Base-by-base conservation (phyloP, 2,329 filamentous ascomycete species). In the Colletotrichum tamarilloi region DNA sequence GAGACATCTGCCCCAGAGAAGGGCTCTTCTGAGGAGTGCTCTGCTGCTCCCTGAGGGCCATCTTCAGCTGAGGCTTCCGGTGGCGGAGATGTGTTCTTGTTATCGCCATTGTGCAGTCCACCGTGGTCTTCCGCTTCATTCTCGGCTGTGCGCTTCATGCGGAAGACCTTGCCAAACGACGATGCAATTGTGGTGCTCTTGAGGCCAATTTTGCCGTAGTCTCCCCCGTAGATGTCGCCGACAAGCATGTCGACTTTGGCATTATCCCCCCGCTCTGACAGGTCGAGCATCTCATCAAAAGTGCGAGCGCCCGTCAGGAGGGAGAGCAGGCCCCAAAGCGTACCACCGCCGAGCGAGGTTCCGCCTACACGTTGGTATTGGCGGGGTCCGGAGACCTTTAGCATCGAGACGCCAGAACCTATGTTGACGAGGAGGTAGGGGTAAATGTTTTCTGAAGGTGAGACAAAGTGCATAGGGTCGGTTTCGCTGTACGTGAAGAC, bases 381-480 rank as follows among this genome's bases (percentile, higher is more conserved):
- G 67, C 93, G 90, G 0, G 95, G 95, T 0, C 95, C 96, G 0
- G 94, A 97, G 8, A 99, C 97, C 81, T 98, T 98, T 83, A 99
- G 93, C 90, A 99, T 97, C 55, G 93, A 97, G 5, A 99, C 97
- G 64, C 97, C 97, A 8, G 95, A 98, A 58, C 97, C 97, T 77
- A 99, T 99, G 84, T 99, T 99, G 79, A 99, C 97, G 35, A 99
- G 91, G 56, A 99, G 91, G 81, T 99, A 99, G 2, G 97, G 97
- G 81, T 99, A 98, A 73, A 98, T 95, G 77, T 86, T 85, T 77
- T 96, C 92, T n/a, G 91, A 87, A 1, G 95, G 91, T 74, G 92
- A 90, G 76, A 93, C 91, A 80, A 98, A 98, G 79, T 94, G 91
- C 93, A 98, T 97, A 5, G 95, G 95, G 77, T 97, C 92, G 42